Evolutionary conservation across 306 rosid genomes (phyloP), one percentile per base, ranked within the genome.

Genomic region (Casuarina glauca): DNA sequence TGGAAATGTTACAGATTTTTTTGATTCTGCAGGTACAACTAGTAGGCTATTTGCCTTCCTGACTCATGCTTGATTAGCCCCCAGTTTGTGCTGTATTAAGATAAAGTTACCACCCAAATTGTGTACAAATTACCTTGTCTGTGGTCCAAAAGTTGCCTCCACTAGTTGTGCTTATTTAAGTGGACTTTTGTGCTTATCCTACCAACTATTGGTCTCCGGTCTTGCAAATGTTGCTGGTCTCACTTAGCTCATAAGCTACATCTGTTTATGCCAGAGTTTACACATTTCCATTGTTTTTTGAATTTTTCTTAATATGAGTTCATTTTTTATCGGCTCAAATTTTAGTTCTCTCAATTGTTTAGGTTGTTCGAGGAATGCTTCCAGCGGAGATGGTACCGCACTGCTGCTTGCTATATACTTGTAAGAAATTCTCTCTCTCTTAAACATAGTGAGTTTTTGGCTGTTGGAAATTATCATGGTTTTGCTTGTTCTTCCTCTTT

Each of bases 291-390:
- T 43, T 63, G 36, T 54, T 70, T 67, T 71, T 13, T 41, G 4
- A 17, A 15, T 38, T 50, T 10, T 36, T 53, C 12, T 52, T 26
- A 17, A 64, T 46, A 49, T 45, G 44, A 32, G 3, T 7, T 43
- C n/a, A 7, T 3, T 36, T 3, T 19, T 70, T 70, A 20, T 11
- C 6, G 11, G 48, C 20, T 61, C 39, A 20, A 50, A 52, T 50
- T 4, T 69, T 74, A 3, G 38, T 9, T 60, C 9, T 17, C 67
- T 51, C 15, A 70, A 66, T 55, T 69, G 79, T 82, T 66, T 84
- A 95, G 99, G 88, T 84, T 95, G 88, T 95, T 95, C 79, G 99
- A 95, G 89, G 99, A 95, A 84, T 95, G 99, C 88, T 92, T 95
- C 87, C 97, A 95, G 81, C 91, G 90, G 53, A 93, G 99, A 89